Evolutionary conservation across 1,139 yeast species (phyloP), one percentile per base, ranked within the genome.

Genomic region (Yamadazyma dushanensis): DNA sequence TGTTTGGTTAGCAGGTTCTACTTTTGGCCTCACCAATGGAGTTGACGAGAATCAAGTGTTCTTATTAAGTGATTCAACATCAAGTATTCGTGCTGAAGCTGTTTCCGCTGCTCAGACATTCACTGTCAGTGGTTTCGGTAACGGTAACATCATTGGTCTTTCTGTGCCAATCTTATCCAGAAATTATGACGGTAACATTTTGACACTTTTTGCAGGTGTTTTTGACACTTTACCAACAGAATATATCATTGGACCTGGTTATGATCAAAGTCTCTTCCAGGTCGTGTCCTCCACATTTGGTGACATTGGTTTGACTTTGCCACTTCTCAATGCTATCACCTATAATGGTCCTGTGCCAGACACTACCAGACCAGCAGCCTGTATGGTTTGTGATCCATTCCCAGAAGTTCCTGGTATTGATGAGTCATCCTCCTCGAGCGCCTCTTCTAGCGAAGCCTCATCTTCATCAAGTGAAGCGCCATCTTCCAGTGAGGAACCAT

Each of bases 91-190:
- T 32, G 57, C 54, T 11, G 49, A 46, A 16, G 50, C 51, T 5
- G 25, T 54, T 13, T 38, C 52, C n/a, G 10, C 37, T 7, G 18
- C 50, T 20, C 54, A 47, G 38, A 55, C 59, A 5, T 55, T 50
- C 40, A 53, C 41, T 3, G 66, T 63, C 17, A 53, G 53, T 20
- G 67, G 66, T 22, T 63, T 53, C 37, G 69, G 69, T 36, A 47
- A 47, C 35, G 59, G 63, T 6, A 63, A 63, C 35, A 38, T 41
- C 11, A 49, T 63, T 32, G 61, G 58, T 32, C 29, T 60, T 16
- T 45, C 42, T 28, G 17, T 46, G 19, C 43, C 59, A 7, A 42
- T 58, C 29, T 27, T 46, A 17, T 18, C 34, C 3, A 23, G 31
- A 14, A 33, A 37, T n/a, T 39, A 51, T 24, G 21, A 43, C 22